Base-by-base conservation (phyloP, 164 flowering plant species). In the Umbilicus rupestris region DNA sequence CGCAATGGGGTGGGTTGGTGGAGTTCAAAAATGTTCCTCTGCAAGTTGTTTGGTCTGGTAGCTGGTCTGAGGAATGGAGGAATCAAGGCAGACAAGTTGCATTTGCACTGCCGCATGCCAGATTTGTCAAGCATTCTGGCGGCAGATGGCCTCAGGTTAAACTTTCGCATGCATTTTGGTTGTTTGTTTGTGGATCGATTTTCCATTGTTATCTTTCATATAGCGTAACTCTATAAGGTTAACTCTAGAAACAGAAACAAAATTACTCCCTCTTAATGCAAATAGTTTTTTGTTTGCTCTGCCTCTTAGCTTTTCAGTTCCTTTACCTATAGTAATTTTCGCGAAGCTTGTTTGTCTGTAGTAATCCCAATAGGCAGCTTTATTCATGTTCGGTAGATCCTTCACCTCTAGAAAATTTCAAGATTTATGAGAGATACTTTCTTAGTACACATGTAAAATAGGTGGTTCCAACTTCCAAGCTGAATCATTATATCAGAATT, bases 71-170 rank as follows among this genome's bases (percentile, higher is more conserved):
- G 49, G 85, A 78, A 62, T 90, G 94, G 97, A 88, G 72, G 22
- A 76, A 78, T 22, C 87, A 86, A 73, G 98, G 98, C 15, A 74
- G 63, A 7, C 68, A 67, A n/a, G 85, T 88, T 64, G 85, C 90
- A 3, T 58, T 66, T 66, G 86, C 78, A 24, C 71, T 93, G 77
- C 88, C 92, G 0, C 77, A 71, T 66, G 98, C 91, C 28, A 81
- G 63, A 39, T 80, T 87, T 39, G 75, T 76, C 35, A 59, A 65
- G 14, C 97, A 93, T 79, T 88, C 94, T 42, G 94, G 94, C 45
- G 88, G 96, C 29, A 77, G 90, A 65, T 90, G 98, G 94, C 89
- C 92, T 74, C 96, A 85, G 90, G 98, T 92, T 69, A 63, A 26
- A 63, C 65, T n/a, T 24, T 37, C 29, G 39, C 45, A 26, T 55